Evolutionary conservation across 495 filamentous ascomycete species (phyloP).

Genomic region (Penicillium verhagenii): DNA sequence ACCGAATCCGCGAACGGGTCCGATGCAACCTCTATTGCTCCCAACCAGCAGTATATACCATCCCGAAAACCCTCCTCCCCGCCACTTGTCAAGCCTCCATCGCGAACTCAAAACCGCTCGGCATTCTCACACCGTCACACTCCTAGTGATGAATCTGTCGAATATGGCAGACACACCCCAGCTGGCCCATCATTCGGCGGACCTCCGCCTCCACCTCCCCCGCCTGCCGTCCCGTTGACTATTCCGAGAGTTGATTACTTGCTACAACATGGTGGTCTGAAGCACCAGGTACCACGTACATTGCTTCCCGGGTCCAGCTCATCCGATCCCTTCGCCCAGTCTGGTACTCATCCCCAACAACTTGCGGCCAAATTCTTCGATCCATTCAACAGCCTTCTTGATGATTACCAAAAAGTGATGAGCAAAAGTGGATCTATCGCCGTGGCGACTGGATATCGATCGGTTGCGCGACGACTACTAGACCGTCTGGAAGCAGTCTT

Average conservation of each 20-base stretch:
- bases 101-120: conserved; percentile 40
- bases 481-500: conserved; percentile 94
- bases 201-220: conserved; percentile 81
- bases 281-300: conserved; percentile 60
- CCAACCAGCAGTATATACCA: conserved; percentile 51
- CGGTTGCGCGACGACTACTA: conserved; percentile 87
- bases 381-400: conserved; percentile 74
- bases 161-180: conserved; percentile 42
- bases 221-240: conserved; percentile 63
- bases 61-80: conserved; percentile 41
- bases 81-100: conserved; percentile 36
- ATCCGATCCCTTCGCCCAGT: conserved; percentile 44
- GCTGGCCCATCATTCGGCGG: conserved; percentile 31
- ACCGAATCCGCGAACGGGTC: conserved; percentile 55
- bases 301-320: conserved; percentile 53
- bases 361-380: conserved; percentile 67
- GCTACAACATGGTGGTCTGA: conserved; percentile 78
- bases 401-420: conserved; percentile 82
- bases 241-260: conserved; percentile 87
- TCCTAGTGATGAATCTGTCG: conserved; percentile 38
- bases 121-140: conserved; percentile 35
- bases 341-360: conserved; percentile 31
- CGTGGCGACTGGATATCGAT: conserved; percentile 93
- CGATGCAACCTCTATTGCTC: conserved; percentile 64
- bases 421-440: conserved; percentile 82